These are phyloP conservation scores for Capsicum rhomboideum DNA, from an alignment of 257 asterid genomes.

Conservation along the genomic window DNA sequence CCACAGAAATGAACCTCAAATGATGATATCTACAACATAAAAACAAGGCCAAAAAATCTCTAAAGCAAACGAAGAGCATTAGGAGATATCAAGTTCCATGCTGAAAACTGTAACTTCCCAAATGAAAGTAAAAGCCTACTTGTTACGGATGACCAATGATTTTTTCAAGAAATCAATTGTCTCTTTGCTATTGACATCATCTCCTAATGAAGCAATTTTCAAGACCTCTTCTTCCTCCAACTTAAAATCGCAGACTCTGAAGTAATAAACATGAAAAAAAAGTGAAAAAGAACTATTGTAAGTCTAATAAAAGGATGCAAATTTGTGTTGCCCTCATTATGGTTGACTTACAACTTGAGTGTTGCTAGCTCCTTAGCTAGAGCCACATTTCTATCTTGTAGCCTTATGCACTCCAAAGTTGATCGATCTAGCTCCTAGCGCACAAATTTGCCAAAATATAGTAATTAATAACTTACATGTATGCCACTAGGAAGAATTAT, in stretches of 20 bases:
- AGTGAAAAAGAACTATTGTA: not conserved
- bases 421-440: constrained; percentile 58
- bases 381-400: constrained; percentile 61
- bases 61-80: not conserved
- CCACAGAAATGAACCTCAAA: not conserved
- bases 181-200: constrained; percentile 56
- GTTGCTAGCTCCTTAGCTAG: constrained; percentile 94
- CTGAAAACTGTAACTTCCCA: not conserved
- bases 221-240: constrained; percentile 68
- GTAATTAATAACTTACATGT: constrained; percentile 1
- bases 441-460: constrained; percentile 4
- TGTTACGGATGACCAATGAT: constrained; percentile 69
- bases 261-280: constrained; percentile 7
- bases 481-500: not conserved
- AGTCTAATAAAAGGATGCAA: not conserved
- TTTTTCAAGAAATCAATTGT: constrained; percentile 62
- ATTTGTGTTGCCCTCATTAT: not conserved
- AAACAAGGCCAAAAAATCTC: not conserved
- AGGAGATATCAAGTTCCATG: not conserved
- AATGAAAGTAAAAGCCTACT: constrained; percentile 29
- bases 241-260: constrained; percentile 63
- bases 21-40: not conserved
- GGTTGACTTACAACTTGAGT: constrained; percentile 56
- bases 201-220: constrained; percentile 80
- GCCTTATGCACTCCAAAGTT: constrained; percentile 50